These are phyloP conservation scores for Camellia sinensis DNA, from an alignment of 148 eudicot genomes.

Conservation along the genomic window DNA sequence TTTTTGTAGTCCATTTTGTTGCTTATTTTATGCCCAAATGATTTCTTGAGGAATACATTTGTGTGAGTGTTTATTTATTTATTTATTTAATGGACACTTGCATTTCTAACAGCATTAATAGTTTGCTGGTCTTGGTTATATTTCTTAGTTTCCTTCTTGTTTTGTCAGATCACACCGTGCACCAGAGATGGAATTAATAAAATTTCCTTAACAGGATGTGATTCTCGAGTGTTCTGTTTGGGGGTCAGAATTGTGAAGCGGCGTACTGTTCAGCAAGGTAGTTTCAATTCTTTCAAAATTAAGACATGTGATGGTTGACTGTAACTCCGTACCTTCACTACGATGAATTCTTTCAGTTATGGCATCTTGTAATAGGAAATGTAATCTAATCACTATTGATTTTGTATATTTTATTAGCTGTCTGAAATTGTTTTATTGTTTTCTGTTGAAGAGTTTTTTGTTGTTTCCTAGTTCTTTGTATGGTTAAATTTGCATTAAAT, in stretches of 20 bases:
- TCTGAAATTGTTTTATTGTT: not conserved
- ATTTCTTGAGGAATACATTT: not conserved
- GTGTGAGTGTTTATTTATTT: not conserved
- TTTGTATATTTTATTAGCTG: not conserved
- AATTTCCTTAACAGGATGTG: constrained; percentile 66
- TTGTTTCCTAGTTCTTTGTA: not conserved
- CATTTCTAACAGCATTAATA: not conserved
- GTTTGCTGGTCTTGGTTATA: not conserved
- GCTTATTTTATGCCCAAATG: not conserved
- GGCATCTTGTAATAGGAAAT: not conserved
- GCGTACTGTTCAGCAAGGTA: constrained; percentile 65
- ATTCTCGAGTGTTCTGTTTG: constrained; percentile 63
- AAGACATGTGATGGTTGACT: not conserved
- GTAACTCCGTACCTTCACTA: not conserved
- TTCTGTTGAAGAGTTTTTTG: not conserved
- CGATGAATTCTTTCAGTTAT: not conserved
- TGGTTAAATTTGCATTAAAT: not conserved
- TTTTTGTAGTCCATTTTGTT: not conserved
- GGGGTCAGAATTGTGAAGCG: constrained; percentile 68
- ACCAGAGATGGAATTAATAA: constrained; percentile 67
- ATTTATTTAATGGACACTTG: not conserved
- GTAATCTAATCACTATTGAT: not conserved
- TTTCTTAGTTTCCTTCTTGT: constrained; percentile 12
- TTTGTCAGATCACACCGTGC: constrained; percentile 54
- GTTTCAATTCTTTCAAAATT: not conserved